A percentile compares a stretch with the other conserved stretches of the same genome.
Evolutionary conservation across 495 filamentous ascomycete species (phyloP).

Genomic region (Rostrohypoxylon terebratum): DNA sequence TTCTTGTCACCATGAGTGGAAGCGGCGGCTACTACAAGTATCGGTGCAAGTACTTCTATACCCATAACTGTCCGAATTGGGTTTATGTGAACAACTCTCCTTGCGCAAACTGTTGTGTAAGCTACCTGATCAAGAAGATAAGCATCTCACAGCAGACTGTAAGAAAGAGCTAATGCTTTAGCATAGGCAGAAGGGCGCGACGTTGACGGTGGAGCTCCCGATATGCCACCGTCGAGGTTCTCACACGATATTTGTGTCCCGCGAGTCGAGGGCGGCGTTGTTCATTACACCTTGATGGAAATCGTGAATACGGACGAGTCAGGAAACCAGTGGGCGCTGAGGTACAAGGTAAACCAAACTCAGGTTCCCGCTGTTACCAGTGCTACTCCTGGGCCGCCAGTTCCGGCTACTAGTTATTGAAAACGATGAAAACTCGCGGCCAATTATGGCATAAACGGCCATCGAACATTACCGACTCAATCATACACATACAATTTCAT

Average conservation of each 20-base stretch:
- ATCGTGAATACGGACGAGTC: slow-evolving; percentile 50
- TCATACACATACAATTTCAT: background rate
- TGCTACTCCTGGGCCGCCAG: slow-evolving; percentile 52
- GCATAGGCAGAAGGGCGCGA: slow-evolving; percentile 63
- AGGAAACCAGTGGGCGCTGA: slow-evolving; percentile 51
- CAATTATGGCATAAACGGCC: slow-evolving; percentile 5
- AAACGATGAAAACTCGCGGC: background rate
- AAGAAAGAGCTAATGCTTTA: slow-evolving; percentile 24
- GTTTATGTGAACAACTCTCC: slow-evolving; percentile 69
- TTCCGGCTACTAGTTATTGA: slow-evolving; percentile 38
- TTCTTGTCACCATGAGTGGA: slow-evolving; percentile 61
- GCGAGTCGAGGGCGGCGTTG: slow-evolving; percentile 55
- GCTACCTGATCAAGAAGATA: slow-evolving; percentile 35
- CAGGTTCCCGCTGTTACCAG: slow-evolving; percentile 49
- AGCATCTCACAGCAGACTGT: background rate
- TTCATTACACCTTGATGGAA: slow-evolving; percentile 61
- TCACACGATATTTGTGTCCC: slow-evolving; percentile 56
- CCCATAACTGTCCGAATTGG: slow-evolving; percentile 70
- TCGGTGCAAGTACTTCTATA: slow-evolving; percentile 70
- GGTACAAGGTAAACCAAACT: slow-evolving; percentile 45
- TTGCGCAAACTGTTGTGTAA: slow-evolving; percentile 68
- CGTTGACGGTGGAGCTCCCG: slow-evolving; percentile 47
- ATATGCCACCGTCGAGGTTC: slow-evolving; percentile 43
- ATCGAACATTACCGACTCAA: background rate
- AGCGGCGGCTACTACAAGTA: slow-evolving; percentile 71